These are phyloP conservation scores for Bondarzewia mesenterica DNA, from an alignment of 1,284 basidiomycete genomes.

Conservation along the genomic window DNA sequence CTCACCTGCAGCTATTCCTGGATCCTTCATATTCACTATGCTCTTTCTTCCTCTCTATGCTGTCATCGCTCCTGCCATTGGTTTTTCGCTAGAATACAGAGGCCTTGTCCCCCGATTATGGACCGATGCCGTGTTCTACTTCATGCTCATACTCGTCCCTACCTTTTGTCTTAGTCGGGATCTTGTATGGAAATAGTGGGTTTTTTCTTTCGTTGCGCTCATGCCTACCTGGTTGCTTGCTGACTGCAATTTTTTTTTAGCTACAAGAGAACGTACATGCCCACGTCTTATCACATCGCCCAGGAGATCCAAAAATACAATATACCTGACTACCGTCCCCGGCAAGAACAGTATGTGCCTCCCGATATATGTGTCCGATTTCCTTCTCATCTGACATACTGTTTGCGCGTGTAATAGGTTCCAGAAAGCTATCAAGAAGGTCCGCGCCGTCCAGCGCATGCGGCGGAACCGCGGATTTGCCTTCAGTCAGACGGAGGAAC, in stretches of 20 bases:
- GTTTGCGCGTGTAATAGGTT: conserved; percentile 43
- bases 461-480: conserved; percentile 91
- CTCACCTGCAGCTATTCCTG: conserved; percentile 75
- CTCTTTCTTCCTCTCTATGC: conserved; percentile 89
- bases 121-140: conserved; percentile 84
- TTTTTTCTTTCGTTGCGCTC: conserved; percentile 2
- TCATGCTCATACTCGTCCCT: conserved; percentile 84
- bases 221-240: not conserved
- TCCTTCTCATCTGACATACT: not conserved
- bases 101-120: conserved; percentile 86
- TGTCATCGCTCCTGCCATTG: conserved; percentile 77
- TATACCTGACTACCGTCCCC: conserved; percentile 92
- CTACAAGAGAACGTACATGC: conserved; percentile 86
- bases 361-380: conserved; percentile 34
- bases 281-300: conserved; percentile 92
- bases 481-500: conserved; percentile 91
- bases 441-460: conserved; percentile 92
- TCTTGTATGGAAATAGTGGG: conserved; percentile 91
- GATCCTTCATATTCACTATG: conserved; percentile 95
- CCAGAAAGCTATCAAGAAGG: conserved; percentile 97
- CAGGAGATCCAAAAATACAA: conserved; percentile 98
- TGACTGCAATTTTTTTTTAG: conserved; percentile 31
- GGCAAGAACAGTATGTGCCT: conserved; percentile 84
- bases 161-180: conserved; percentile 86
- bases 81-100: conserved; percentile 86